Conservation (phyloP, 2,329 filamentous ascomycete genomes). For the Verticillium klebahnii region DNA sequence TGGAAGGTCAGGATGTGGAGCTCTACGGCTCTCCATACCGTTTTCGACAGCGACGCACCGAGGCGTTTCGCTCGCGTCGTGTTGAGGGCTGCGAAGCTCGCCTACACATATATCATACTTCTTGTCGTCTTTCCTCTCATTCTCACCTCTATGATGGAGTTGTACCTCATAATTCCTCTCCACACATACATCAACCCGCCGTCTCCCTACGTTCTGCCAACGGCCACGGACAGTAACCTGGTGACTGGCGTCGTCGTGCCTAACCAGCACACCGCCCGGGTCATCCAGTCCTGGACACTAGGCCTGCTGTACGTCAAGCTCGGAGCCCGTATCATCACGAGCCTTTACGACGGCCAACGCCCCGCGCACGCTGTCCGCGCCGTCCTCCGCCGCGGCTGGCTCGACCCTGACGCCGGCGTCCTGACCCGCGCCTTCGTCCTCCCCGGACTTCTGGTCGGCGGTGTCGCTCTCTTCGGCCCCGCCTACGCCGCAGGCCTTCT, state of each 20-base stretch:
- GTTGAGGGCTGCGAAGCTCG: slow-evolving; percentile 39
- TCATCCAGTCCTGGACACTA: slow-evolving; percentile 92
- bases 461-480: slow-evolving; percentile 60
- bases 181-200: slow-evolving; percentile 66
- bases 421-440: slow-evolving; percentile 85
- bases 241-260: slow-evolving; percentile 12
- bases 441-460: slow-evolving; percentile 61
- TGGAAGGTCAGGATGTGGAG: slow-evolving; percentile 25
- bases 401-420: slow-evolving; percentile 72
- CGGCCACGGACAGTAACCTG: slow-evolving; percentile 18
- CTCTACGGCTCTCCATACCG: slow-evolving; percentile 15
- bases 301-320: slow-evolving; percentile 89
- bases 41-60: slow-evolving; percentile 24
- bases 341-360: slow-evolving; percentile 64
- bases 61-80: slow-evolving; percentile 21
- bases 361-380: slow-evolving; percentile 70
- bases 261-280: slow-evolving; percentile 64
- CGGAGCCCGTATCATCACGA: slow-evolving; percentile 61
- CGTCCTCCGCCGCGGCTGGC: slow-evolving; percentile 69
- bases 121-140: slow-evolving; percentile 76
- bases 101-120: slow-evolving; percentile 73
- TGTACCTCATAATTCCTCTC: slow-evolving; percentile 83
- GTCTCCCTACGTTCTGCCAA: slow-evolving; percentile 8
- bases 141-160: slow-evolving; percentile 74
- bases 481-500: slow-evolving; percentile 15